Evolutionary conservation across 805 yeast genomes (phyloP).

Genomic region (Osmozyma mogii): DNA sequence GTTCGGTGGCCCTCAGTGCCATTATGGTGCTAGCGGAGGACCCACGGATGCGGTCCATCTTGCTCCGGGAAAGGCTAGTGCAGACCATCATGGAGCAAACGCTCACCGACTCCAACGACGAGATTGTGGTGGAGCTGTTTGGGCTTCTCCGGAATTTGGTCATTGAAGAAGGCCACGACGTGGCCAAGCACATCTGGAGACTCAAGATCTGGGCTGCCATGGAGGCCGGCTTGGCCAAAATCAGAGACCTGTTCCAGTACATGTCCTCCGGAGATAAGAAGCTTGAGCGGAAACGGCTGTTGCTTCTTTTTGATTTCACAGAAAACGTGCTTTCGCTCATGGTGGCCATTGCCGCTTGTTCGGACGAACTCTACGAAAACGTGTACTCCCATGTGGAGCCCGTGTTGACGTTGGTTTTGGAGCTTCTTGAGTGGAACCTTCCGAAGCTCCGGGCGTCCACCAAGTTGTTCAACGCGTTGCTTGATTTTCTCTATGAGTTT

Average conservation of each 20-base stretch:
- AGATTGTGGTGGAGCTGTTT: conserved; percentile 70
- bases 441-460: conserved; percentile 30
- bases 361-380: conserved; percentile 40
- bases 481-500: conserved; percentile 54
- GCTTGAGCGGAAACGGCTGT: conserved; percentile 16
- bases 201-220: conserved; percentile 65
- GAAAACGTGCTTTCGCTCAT: conserved; percentile 69
- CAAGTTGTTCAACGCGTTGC: conserved; percentile 41
- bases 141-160: conserved; percentile 77
- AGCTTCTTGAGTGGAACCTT: conserved; percentile 29
- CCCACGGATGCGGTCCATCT: conserved; percentile 46
- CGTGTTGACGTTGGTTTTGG: conserved; percentile 29
- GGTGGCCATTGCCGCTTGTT: conserved; percentile 57
- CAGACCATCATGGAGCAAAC: conserved; percentile 55
- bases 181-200: conserved; percentile 69
- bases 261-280: conserved; percentile 18
- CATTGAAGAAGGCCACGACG: conserved; percentile 82
- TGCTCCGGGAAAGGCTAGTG: conserved; percentile 67
- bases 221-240: conserved; percentile 42
- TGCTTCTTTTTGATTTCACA: conserved; percentile 52
- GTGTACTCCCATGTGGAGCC: conserved; percentile 40
- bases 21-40: conserved; percentile 69
- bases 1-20: conserved; percentile 69
- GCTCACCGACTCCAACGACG: conserved; percentile 60
- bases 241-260: conserved; percentile 40